A percentile compares a stretch with the other conserved stretches of the same genome.
These are phyloP conservation scores for Elsinoe australis DNA, from an alignment of 2,329 filamentous ascomycete species.

Conservation along the genomic window DNA sequence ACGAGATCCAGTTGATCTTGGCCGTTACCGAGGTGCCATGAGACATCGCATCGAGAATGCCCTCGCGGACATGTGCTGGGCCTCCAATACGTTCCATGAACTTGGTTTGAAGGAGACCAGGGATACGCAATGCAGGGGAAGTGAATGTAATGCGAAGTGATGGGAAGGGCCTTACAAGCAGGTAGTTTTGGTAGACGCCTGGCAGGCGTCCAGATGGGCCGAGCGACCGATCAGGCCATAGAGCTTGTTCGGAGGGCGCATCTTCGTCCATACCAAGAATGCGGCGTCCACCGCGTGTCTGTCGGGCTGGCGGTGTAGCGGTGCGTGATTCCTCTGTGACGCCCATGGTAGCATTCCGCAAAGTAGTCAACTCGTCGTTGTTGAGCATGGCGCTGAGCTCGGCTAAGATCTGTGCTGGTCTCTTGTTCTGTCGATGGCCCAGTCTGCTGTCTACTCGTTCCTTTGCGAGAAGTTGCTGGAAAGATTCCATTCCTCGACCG, in stretches of 20 bases:
- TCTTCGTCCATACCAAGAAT: slow-evolving; percentile 30
- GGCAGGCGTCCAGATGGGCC: slow-evolving; percentile 31
- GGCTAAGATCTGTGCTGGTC: slow-evolving; percentile 25
- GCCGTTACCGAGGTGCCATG: slow-evolving; percentile 37
- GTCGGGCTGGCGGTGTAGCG: slow-evolving; percentile 17
- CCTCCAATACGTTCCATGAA: slow-evolving; percentile 39
- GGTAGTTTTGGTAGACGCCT: slow-evolving; percentile 42
- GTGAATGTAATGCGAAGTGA: slow-evolving; percentile 62
- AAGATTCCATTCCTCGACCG: slow-evolving; percentile 32
- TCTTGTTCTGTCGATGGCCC: slow-evolving; percentile 21
- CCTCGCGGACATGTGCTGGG: slow-evolving; percentile 32
- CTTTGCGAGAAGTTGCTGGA: slow-evolving; percentile 30
- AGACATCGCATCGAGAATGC: slow-evolving; percentile 34
- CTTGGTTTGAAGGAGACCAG: slow-evolving; percentile 52
- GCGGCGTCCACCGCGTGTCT: slow-evolving; percentile 18
- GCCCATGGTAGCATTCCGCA: slow-evolving; percentile 24
- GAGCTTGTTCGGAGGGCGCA: slow-evolving; percentile 20
- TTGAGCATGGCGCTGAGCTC: slow-evolving; percentile 28
- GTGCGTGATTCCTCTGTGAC: slow-evolving; percentile 19
- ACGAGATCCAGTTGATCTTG: slow-evolving; percentile 35
- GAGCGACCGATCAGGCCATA: slow-evolving; percentile 29
- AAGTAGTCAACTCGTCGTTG: slow-evolving; percentile 28
- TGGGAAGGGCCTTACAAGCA: slow-evolving; percentile 58
- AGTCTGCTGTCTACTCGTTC: slow-evolving; percentile 27
- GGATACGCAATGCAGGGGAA: slow-evolving; percentile 58